Evolutionary conservation across 495 filamentous ascomycete genomes (phyloP).

Genomic region (Daldinia vernicosa): DNA sequence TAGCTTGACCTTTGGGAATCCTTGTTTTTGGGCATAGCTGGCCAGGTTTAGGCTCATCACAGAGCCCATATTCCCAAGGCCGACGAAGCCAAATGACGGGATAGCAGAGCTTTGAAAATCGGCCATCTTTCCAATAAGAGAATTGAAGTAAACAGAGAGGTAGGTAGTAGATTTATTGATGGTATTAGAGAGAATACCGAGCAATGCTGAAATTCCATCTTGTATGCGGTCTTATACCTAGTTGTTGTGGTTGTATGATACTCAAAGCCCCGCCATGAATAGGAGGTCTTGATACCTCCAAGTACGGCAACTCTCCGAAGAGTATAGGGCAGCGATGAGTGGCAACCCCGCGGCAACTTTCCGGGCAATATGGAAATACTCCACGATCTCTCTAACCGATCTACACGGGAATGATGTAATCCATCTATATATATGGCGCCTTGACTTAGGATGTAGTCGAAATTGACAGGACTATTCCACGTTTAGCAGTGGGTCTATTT

Average conservation of each 20-base stretch:
- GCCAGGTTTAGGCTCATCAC: constrained; percentile 18
- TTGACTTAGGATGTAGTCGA: background rate
- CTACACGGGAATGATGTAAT: background rate
- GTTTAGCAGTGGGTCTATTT: background rate
- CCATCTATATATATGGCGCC: background rate
- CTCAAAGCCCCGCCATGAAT: background rate
- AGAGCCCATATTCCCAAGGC: constrained; percentile 21
- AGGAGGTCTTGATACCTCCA: background rate
- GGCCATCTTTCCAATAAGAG: background rate
- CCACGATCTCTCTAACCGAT: background rate
- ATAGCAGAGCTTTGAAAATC: background rate
- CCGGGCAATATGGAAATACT: background rate
- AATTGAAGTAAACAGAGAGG: background rate
- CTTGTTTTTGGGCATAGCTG: constrained; percentile 12
- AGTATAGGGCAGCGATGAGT: background rate
- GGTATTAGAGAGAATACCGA: background rate
- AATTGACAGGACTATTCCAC: background rate
- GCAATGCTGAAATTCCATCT: background rate
- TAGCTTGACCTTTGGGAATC: constrained; percentile 17
- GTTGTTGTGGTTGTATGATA: background rate
- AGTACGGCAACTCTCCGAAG: constrained; percentile 1
- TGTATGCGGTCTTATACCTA: background rate
- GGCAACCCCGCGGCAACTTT: background rate
- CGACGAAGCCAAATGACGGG: constrained; percentile 16
- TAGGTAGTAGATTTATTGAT: background rate